Base-by-base conservation (phyloP, 2,329 filamentous ascomycete species). In the Alternaria atra region DNA sequence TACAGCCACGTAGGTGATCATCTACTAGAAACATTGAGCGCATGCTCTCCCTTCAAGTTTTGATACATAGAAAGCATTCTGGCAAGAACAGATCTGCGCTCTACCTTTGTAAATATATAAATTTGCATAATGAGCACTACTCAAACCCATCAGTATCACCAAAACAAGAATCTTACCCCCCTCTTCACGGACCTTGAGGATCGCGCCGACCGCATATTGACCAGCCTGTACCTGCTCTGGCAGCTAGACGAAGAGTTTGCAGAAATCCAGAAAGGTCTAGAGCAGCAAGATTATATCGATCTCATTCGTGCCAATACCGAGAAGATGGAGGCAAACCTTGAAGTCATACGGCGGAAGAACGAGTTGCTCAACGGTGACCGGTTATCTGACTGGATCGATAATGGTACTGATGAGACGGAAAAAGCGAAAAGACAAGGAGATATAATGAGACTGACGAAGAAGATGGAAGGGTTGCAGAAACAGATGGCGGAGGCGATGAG, bases 261-360 rank as follows among this genome's bases (percentile, higher is more conserved):
- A 8, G 39, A 23, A 1, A 42, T 44, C 3, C 17, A 42, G 6
- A 27, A 52, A 17, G 5, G 3, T 3, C n/a, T 9, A 3, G 9
- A 52, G 23, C 48, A 46, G 27, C 46, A 47, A 39, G 52, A 65
- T 5, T 58, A 52, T 9, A 42, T 58, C 6, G 44, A 54, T 9
- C 12, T 60, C 1, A 52, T 65, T 3, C 30, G 23, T 4, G 51
- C 48, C 4, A 53, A 55, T 5, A 52, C 25, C 4, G 35, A 23
- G 10, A 52, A 46, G 37, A 50, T 65, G 27, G 63, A 60, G 27
- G 44, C 46, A 4, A 39, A 55, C 32, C 15, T 65, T 13, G 29
- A 46, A 6, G 46, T 50, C 27, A 51, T 63, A 9, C 52, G 25
- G 40, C 17, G 43, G 6, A 50, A 55, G 3, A 34, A 37, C 13